Evolutionary conservation across 768 basidiomycete species (phyloP), one percentile per base, ranked within the genome.

Genomic region (Tulasnella sp.): DNA sequence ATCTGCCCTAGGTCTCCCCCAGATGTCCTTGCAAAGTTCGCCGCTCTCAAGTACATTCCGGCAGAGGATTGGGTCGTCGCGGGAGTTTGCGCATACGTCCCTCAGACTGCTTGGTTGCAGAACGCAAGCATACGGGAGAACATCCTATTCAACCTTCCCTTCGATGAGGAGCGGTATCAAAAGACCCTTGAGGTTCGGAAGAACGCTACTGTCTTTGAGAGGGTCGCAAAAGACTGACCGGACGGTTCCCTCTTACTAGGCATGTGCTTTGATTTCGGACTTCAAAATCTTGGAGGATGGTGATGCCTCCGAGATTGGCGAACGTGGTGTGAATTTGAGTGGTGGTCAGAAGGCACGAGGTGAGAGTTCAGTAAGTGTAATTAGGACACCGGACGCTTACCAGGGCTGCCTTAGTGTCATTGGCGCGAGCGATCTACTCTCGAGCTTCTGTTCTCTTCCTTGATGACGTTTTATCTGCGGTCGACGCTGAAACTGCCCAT

Each of bases 361-460:
- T 69, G 37, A 4, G 67, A n/a, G 9, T 34, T n/a, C 36, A 41
- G 40, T 69, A 16, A 11, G 36, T 17, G 22, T 3, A 17, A 26
- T 17, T 40, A 40, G 39, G 32, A 42, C 32, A 32, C 17, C 37
- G 17, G 37, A 2, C 12, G 19, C 29, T 69, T 8, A 29, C 42
- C 5, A 16, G 22, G 19, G 8, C 12, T 19, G 69, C 9, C 35
- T 7, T 19, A 88, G 89, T 91, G 22, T 89, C 88, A 0, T 81
- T 91, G 22, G 90, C 93, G 34, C 89, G 95, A 47, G 94, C 94
- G 8, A 89, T 97, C 29, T 95, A 97, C 80, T 94, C 92, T 73
- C 85, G 94, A 6, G 93, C 94, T 2, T 90, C 90, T 0, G 81
- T 90, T 22, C 81, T 98, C 2, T 81, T 96, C 36, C 81, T 98